Evolutionary conservation across 2,329 filamentous ascomycete species (phyloP).

Genomic region (Xylaria sp.): DNA sequence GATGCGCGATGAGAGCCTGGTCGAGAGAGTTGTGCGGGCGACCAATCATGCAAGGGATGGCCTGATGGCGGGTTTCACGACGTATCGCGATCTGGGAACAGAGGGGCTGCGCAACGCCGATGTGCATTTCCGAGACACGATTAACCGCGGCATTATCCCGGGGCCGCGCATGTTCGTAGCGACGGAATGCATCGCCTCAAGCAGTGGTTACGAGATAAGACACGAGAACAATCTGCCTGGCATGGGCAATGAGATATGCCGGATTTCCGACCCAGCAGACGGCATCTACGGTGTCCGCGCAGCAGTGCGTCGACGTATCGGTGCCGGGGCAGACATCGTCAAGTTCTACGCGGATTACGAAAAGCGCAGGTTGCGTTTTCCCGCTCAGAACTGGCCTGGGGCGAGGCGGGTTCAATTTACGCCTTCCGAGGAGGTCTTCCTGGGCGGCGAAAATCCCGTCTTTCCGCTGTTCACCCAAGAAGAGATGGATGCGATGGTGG

Average conservation of each 20-base stretch:
- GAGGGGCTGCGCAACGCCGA: slow-evolving; percentile 58
- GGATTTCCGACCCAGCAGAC: slow-evolving; percentile 52
- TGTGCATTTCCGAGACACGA: slow-evolving; percentile 56
- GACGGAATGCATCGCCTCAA: slow-evolving; percentile 56
- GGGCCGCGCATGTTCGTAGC: slow-evolving; percentile 62
- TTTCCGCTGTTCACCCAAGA: slow-evolving; percentile 53
- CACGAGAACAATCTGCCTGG: slow-evolving; percentile 49
- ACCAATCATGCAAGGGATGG: slow-evolving; percentile 58
- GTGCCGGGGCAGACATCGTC: slow-evolving; percentile 56
- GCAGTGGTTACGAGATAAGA: slow-evolving; percentile 55
- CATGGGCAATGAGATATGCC: slow-evolving; percentile 41
- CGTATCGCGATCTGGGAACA: slow-evolving; percentile 61
- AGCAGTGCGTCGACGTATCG: slow-evolving; percentile 53
- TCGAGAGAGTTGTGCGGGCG: slow-evolving; percentile 60
- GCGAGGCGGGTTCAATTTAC: slow-evolving; percentile 43
- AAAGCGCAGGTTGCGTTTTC: slow-evolving; percentile 51
- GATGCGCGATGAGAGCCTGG: slow-evolving; percentile 62
- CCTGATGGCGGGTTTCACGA: slow-evolving; percentile 63
- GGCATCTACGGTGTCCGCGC: slow-evolving; percentile 52
- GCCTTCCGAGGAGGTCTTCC: slow-evolving; percentile 38
- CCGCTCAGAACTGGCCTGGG: slow-evolving; percentile 38
- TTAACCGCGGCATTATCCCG: slow-evolving; percentile 59
- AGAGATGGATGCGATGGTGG: slow-evolving; percentile 57
- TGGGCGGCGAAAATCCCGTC: slow-evolving; percentile 46
- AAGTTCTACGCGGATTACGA: slow-evolving; percentile 60